Evolutionary conservation across 2,329 filamentous ascomycete species (phyloP), one percentile per base, ranked within the genome.

Genomic region (Thelonectria blattea): DNA sequence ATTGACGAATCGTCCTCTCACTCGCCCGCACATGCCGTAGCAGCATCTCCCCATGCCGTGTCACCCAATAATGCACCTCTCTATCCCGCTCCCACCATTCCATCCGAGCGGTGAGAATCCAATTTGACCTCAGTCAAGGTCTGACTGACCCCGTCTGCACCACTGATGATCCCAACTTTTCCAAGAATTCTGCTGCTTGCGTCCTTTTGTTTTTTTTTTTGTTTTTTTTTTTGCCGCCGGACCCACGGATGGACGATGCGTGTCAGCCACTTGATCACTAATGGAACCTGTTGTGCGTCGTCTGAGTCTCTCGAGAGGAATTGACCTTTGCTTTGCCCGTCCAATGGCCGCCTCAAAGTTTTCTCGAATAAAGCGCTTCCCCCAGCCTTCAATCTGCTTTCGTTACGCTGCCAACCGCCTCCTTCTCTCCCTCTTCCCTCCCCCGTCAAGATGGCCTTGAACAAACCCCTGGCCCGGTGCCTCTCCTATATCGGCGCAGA

Each of bases 401-500:
- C 15, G 39, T 20, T 17, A 9, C 17, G n/a, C 15, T 17, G 17
- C 7, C 39, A 42, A 42, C 39, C 17, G 14, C 20, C 39, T n/a
- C 11, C 20, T n/a, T 17, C 17, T 42, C 39, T 20, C 39, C 39
- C 45, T 15, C 45, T 9, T 30, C 11, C 45, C 22, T 6, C 7
- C 15, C 24, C 22, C 5, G 11, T n/a, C 9, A 58, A 17, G 24
- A 67, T 67, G 64, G 37, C 32, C 8, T 22, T 48, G 43, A 51
- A 55, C 42, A 60, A 14, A 53, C 47, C 52, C 34, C 32, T 37
- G 0, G 27, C 42, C 12, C 9, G 49, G 3, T 59, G 65, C n/a
- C 49, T 68, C 15, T 65, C 66, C 2, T 56, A 54, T 5, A 68
- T 68, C 30, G 66, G 66, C 10, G 66, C 62, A 3, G 64, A 60